These are phyloP conservation scores for Lactarius hatsudake DNA, from an alignment of 768 basidiomycete species.

Conservation along the genomic window DNA sequence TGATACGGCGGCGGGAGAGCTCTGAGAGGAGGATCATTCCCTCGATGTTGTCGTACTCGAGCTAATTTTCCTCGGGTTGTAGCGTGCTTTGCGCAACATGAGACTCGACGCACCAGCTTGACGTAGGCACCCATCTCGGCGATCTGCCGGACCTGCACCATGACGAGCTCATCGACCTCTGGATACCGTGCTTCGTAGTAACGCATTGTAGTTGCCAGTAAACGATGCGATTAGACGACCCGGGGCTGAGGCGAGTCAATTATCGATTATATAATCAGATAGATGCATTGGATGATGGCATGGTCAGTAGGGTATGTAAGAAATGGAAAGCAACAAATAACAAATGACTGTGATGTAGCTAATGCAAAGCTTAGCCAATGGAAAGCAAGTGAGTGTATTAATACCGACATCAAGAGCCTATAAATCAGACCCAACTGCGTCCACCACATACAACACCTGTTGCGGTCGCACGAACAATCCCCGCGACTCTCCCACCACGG, in stretches of 20 bases:
- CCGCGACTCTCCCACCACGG: conserved; percentile 59
- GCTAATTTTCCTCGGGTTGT: conserved; percentile 43
- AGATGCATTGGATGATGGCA: background rate
- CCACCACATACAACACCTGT: conserved; percentile 84
- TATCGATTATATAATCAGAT: conserved; percentile 8
- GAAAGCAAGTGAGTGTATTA: conserved; percentile 5
- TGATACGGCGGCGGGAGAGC: conserved; percentile 90
- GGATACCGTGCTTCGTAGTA: conserved; percentile 94
- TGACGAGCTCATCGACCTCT: conserved; percentile 96
- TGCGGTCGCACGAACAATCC: conserved; percentile 83
- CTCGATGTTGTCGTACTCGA: conserved; percentile 98
- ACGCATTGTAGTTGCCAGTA: conserved; percentile 52
- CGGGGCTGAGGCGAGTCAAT: background rate
- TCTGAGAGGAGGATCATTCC: conserved; percentile 99
- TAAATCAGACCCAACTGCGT: conserved; percentile 54
- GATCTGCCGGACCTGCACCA: conserved; percentile 99
- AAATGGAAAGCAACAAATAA: background rate
- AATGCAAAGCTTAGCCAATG: conserved; percentile 3
- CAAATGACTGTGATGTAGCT: conserved; percentile 18
- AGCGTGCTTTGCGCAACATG: conserved; percentile 2
- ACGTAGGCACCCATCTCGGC: conserved; percentile 99
- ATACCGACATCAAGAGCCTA: conserved; percentile 15
- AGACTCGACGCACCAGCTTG: conserved; percentile 67
- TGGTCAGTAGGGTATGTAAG: conserved; percentile 8
- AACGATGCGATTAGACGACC: background rate